phyloP scores from a whole-genome alignment of 805 yeast species.

The Ogataea degrootiae region DNA sequence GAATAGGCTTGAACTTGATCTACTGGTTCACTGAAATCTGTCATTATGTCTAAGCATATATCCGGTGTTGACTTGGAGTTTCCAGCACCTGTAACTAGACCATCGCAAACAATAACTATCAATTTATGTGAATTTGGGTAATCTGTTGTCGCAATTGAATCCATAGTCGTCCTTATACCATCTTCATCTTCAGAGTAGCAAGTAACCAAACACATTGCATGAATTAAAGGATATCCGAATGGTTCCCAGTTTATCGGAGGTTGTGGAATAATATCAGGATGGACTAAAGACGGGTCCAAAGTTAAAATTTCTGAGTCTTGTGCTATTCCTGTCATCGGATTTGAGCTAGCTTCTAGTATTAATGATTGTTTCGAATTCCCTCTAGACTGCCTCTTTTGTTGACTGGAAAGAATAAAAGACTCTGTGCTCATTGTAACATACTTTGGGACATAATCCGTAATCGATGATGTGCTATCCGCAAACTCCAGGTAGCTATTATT shows the following conservation, averaged over 20 bases:
- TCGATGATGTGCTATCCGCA: conserved; percentile 24
- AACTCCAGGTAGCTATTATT: background rate
- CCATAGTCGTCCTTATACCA: conserved; percentile 83
- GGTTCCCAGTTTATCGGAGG: conserved; percentile 91
- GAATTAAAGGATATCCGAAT: conserved; percentile 72
- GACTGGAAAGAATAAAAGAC: conserved; percentile 30
- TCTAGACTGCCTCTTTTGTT: conserved; percentile 4
- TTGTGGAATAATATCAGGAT: conserved; percentile 81
- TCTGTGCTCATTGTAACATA: conserved; percentile 67
- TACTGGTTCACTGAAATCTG: conserved; percentile 61
- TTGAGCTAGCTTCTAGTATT: conserved; percentile 8
- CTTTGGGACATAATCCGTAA: conserved; percentile 34
- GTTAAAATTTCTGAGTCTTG: conserved; percentile 39
- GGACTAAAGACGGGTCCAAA: conserved; percentile 55
- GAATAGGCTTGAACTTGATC: conserved; percentile 80
- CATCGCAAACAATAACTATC: conserved; percentile 85
- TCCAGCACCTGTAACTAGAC: conserved; percentile 91
- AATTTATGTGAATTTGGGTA: conserved; percentile 94
- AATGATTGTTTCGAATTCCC: conserved; percentile 11
- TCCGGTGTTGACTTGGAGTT: conserved; percentile 87
- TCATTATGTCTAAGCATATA: conserved; percentile 81
- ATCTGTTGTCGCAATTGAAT: conserved; percentile 91
- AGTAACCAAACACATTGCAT: conserved; percentile 73
- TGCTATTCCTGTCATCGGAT: conserved; percentile 13
- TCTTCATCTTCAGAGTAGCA: conserved; percentile 92